Conservation (phyloP, 2,329 filamentous ascomycete species). For the Penicillium sp. region DNA sequence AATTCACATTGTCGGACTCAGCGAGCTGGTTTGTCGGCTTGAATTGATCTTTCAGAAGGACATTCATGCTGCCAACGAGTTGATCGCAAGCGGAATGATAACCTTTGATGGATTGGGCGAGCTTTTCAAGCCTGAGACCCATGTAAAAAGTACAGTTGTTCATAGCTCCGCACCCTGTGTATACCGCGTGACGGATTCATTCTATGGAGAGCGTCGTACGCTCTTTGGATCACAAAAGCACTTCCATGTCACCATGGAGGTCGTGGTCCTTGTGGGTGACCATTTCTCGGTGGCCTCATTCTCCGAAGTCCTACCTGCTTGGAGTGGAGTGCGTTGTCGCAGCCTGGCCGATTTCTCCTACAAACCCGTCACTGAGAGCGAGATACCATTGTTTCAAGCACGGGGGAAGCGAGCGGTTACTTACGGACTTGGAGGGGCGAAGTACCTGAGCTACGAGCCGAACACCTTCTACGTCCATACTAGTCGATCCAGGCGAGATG, state of each 20-base stretch:
- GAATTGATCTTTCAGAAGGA: background rate
- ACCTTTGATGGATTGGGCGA: slow-evolving; percentile 1
- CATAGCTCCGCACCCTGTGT: background rate
- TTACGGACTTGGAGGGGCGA: background rate
- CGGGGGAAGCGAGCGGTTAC: background rate
- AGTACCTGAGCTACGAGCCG: background rate
- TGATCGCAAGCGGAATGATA: background rate
- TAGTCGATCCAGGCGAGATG: background rate
- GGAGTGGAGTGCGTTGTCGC: background rate
- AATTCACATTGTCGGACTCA: background rate
- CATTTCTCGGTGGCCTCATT: slow-evolving; percentile 4
- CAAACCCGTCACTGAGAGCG: background rate
- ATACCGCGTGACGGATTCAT: slow-evolving; percentile 1
- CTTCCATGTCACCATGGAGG: slow-evolving; percentile 4
- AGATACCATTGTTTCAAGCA: background rate
- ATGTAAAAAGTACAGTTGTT: background rate
- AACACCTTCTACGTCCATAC: background rate
- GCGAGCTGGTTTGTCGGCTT: background rate
- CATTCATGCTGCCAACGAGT: background rate
- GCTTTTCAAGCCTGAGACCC: background rate
- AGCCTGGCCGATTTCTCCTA: background rate
- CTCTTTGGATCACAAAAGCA: slow-evolving; percentile 1
- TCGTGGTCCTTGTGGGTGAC: background rate
- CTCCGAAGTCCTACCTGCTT: background rate
- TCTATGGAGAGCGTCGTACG: background rate